Conservation (phyloP, 352 stramenopile species). For the Pythium folliculosum region DNA sequence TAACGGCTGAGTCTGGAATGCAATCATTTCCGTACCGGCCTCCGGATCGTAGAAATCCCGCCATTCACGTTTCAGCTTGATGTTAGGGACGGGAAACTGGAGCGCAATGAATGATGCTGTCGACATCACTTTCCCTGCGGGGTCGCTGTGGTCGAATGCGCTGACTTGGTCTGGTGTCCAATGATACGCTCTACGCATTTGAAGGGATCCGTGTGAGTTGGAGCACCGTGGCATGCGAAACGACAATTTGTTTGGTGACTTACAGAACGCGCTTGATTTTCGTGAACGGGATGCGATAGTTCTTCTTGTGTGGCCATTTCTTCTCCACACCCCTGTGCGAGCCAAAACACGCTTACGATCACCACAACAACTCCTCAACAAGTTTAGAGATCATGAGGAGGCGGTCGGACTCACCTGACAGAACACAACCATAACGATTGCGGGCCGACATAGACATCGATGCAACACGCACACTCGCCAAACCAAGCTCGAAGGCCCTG, state of each 20-base stretch:
- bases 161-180: conserved; percentile 7
- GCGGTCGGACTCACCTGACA: conserved; percentile 14
- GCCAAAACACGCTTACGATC: neutral
- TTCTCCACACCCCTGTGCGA: conserved; percentile 12
- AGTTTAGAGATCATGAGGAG: no score
- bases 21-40: neutral
- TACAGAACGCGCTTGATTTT: conserved; percentile 14
- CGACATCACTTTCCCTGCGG: conserved; percentile 24
- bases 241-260: neutral
- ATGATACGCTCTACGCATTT: conserved; percentile 11
- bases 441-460: conserved; percentile 18
- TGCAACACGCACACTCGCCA: conserved; percentile 7
- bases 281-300: conserved; percentile 12
- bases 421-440: conserved; percentile 18
- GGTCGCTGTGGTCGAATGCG: conserved; percentile 9
- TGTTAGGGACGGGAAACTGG: conserved; percentile 21
- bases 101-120: conserved; percentile 25
- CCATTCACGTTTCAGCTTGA: conserved; percentile 20
- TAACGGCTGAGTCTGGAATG: neutral
- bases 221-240: neutral
- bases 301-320: conserved; percentile 17
- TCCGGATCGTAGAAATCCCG: conserved; percentile 24
- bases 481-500: conserved; percentile 20
- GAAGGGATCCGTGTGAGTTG: neutral
- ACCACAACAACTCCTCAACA: no score